Percentiles rank a stretch among this genome's conserved stretches.
Evolutionary conservation across 768 basidiomycete genomes (phyloP).

Genomic region (Tulasnella sp.): DNA sequence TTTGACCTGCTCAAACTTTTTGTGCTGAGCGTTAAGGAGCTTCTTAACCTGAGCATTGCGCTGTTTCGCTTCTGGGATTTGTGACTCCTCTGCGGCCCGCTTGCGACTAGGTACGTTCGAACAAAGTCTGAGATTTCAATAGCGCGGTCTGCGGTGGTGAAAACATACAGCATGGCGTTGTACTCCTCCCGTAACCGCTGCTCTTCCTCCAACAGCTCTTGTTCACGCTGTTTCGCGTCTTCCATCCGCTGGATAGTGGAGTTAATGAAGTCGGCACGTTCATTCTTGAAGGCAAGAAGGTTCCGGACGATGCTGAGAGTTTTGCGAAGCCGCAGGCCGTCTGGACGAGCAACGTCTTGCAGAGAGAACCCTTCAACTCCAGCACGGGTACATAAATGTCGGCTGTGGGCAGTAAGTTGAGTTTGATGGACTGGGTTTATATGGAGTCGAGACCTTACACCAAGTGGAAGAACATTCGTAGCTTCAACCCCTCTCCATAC

Average conservation of each 20-base stretch:
- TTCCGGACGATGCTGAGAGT: constrained; percentile 88
- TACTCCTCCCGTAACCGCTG: constrained; percentile 52
- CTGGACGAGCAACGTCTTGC: constrained; percentile 68
- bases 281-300: constrained; percentile 84
- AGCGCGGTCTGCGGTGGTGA: constrained; percentile 38
- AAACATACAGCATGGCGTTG: constrained; percentile 42
- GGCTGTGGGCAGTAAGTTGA: constrained; percentile 38
- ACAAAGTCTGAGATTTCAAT: neutral
- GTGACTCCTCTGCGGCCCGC: constrained; percentile 22
- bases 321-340: constrained; percentile 65
- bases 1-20: constrained; percentile 43
- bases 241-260: constrained; percentile 31
- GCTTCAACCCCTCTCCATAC: constrained; percentile 54
- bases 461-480: constrained; percentile 65
- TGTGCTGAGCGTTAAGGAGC: constrained; percentile 22
- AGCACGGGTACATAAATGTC: constrained; percentile 68
- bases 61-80: constrained; percentile 40
- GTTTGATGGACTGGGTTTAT: neutral
- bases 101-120: neutral
- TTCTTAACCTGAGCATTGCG: constrained; percentile 55
- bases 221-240: constrained; percentile 26
- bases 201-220: constrained; percentile 29
- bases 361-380: constrained; percentile 72
- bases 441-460: constrained; percentile 44
- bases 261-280: constrained; percentile 56